These are phyloP conservation scores for Ophiostoma perfectum DNA, from an alignment of 2,329 filamentous ascomycete species.

Conservation along the genomic window DNA sequence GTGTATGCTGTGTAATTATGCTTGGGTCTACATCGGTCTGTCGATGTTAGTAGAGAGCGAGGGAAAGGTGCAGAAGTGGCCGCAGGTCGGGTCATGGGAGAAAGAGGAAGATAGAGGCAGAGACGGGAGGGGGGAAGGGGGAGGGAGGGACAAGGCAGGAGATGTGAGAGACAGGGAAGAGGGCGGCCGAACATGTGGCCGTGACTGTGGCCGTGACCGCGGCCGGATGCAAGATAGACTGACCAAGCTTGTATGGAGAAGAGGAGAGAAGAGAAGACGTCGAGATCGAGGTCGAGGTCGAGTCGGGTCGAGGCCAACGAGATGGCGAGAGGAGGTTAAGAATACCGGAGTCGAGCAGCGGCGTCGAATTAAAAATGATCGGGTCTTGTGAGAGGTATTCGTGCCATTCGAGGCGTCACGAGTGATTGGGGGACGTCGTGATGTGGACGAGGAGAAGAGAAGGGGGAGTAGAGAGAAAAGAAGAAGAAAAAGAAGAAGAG, in stretches of 20 bases:
- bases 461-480: not conserved
- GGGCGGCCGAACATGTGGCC: slow-evolving; percentile 2
- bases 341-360: not conserved
- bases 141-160: not conserved
- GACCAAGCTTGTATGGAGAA: not conserved
- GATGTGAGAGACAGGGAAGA: not conserved
- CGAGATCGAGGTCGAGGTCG: not conserved
- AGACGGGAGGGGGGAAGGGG: not conserved
- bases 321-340: not conserved
- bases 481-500: not conserved
- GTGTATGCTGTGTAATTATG: not conserved
- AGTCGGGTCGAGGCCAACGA: not conserved
- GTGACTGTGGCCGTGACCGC: not conserved
- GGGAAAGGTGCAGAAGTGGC: not conserved
- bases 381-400: not conserved
- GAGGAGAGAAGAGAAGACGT: not conserved
- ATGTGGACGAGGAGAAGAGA: not conserved
- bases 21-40: slow-evolving; percentile 15
- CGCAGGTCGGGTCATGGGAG: slow-evolving; percentile 7
- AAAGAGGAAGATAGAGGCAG: not conserved
- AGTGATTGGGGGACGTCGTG: not conserved
- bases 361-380: not conserved
- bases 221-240: slow-evolving; percentile 7
- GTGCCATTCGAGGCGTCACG: not conserved
- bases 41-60: not conserved